A percentile compares a stretch with the other conserved stretches of the same genome.
These are phyloP conservation scores for Colletotrichum sojae DNA, from an alignment of 2,329 filamentous ascomycete genomes.

Conservation along the genomic window DNA sequence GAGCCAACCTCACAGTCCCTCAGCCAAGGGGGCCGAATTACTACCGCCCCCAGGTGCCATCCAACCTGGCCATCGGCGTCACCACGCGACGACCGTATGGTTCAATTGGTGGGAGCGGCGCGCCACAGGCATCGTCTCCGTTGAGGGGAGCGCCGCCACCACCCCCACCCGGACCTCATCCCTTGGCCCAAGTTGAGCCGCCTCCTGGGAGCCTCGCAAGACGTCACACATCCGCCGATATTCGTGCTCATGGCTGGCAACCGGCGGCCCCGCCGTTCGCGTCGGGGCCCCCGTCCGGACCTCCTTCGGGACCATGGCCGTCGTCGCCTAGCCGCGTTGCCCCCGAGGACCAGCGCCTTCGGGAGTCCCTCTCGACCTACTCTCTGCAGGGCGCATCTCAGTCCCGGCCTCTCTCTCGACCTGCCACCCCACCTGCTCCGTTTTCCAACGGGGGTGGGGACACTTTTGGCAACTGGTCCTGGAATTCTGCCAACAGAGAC, in stretches of 20 bases:
- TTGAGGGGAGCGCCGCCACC: conserved; percentile 76
- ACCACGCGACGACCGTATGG: conserved; percentile 86
- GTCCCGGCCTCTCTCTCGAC: conserved; percentile 62
- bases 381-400: conserved; percentile 63
- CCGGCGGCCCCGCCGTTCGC: conserved; percentile 63
- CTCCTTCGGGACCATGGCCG: conserved; percentile 66
- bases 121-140: conserved; percentile 80
- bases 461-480: conserved; percentile 70
- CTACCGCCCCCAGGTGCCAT: conserved; percentile 83
- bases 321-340: conserved; percentile 66
- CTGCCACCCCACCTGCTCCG: conserved; percentile 67
- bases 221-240: conserved; percentile 95
- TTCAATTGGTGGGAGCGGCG: conserved; percentile 81
- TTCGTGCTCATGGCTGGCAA: conserved; percentile 88
- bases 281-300: conserved; percentile 66
- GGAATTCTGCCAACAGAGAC: conserved; percentile 66
- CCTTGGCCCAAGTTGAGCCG: conserved; percentile 73
- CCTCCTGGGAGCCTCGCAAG: conserved; percentile 80
- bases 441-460: conserved; percentile 63
- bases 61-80: conserved; percentile 77
- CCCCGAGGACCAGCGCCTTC: conserved; percentile 68
- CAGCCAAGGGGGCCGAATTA: conserved; percentile 71
- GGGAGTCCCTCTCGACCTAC: conserved; percentile 70
- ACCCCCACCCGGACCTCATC: conserved; percentile 76
- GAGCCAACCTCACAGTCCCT: conserved; percentile 76